Evolutionary conservation across 192 early-diverging fungal species (phyloP).

Genomic region (Lobosporangium transversale): DNA sequence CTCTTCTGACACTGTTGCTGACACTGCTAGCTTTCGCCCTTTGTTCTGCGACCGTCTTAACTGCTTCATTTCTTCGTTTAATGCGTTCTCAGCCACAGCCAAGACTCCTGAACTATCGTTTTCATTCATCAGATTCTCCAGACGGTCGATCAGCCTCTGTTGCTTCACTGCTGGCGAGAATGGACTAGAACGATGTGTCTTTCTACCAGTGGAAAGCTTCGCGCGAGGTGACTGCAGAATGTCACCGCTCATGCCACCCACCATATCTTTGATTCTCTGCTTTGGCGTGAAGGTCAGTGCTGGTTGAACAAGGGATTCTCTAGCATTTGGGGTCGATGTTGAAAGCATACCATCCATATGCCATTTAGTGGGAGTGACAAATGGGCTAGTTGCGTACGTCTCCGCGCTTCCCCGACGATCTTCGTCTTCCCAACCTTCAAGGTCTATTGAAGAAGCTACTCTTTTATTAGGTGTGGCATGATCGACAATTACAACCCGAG

Average conservation of each 20-base stretch:
- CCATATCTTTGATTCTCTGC: constrained; percentile 21
- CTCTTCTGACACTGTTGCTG: not conserved
- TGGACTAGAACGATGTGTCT: not conserved
- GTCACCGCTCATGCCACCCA: constrained; percentile 2
- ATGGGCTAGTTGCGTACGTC: constrained; percentile 12
- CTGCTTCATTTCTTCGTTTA: constrained; percentile 21
- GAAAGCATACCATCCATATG: constrained; percentile 1
- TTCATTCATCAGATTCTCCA: constrained; percentile 43
- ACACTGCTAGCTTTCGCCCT: constrained; percentile 12
- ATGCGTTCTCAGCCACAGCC: constrained; percentile 35
- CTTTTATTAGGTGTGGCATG: constrained; percentile 15
- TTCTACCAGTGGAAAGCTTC: constrained; percentile 11
- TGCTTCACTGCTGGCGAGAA: constrained; percentile 27
- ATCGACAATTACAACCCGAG: constrained; percentile 22
- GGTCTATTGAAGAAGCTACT: constrained; percentile 13
- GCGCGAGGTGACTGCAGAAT: not conserved
- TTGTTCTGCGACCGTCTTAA: constrained; percentile 34
- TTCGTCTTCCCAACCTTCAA: constrained; percentile 48
- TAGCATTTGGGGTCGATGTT: constrained; percentile 23
- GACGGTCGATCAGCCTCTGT: constrained; percentile 19
- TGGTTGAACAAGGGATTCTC: not conserved
- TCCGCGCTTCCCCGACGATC: constrained; percentile 15
- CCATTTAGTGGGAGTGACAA: constrained; percentile 33
- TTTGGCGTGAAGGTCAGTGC: constrained; percentile 10
- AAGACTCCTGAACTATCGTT: constrained; percentile 23